A percentile compares a stretch with the other conserved stretches of the same genome.
Conservation (phyloP, 805 yeast genomes). For the Hanseniaspora thailandica region DNA sequence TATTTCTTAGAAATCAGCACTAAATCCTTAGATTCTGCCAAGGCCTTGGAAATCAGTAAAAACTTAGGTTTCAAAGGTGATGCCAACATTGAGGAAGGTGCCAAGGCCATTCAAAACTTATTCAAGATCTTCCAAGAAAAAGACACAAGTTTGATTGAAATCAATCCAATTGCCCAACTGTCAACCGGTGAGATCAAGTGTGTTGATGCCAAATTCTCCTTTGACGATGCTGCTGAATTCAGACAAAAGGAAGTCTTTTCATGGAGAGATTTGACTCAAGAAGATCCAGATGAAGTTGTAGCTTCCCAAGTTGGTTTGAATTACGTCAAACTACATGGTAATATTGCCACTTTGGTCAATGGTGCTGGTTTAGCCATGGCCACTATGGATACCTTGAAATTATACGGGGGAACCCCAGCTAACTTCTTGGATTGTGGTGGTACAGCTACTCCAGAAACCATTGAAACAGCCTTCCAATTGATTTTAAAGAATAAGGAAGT, state of each 20-base stretch:
- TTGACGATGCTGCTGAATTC: slow-evolving; percentile 91
- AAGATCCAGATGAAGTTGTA: slow-evolving; percentile 91
- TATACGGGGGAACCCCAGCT: slow-evolving; percentile 98
- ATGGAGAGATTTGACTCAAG: slow-evolving; percentile 96
- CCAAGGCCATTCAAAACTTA: slow-evolving; percentile 71
- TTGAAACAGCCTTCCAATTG: slow-evolving; percentile 89
- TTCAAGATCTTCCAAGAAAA: slow-evolving; percentile 80
- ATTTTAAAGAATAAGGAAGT: slow-evolving; percentile 82
- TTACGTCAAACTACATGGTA: slow-evolving; percentile 95
- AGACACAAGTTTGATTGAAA: slow-evolving; percentile 97
- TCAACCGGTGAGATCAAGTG: slow-evolving; percentile 75
- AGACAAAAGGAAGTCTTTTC: slow-evolving; percentile 89
- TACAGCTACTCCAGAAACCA: slow-evolving; percentile 98
- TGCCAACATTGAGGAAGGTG: slow-evolving; percentile 74
- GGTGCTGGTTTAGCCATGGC: slow-evolving; percentile 99
- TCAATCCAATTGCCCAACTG: slow-evolving; percentile 92
- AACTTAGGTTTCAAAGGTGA: slow-evolving; percentile 63
- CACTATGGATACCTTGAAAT: slow-evolving; percentile 97
- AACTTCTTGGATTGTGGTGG: slow-evolving; percentile 99
- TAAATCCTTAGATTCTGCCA: slow-evolving; percentile 64
- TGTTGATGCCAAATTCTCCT: slow-evolving; percentile 98
- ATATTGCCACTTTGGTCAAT: slow-evolving; percentile 96
- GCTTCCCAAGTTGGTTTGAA: slow-evolving; percentile 85
- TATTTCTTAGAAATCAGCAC: slow-evolving; percentile 60
- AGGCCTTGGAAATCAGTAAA: slow-evolving; percentile 66